phyloP scores from a whole-genome alignment of 2,329 filamentous ascomycete species.

The Cladosporium sp. region DNA sequence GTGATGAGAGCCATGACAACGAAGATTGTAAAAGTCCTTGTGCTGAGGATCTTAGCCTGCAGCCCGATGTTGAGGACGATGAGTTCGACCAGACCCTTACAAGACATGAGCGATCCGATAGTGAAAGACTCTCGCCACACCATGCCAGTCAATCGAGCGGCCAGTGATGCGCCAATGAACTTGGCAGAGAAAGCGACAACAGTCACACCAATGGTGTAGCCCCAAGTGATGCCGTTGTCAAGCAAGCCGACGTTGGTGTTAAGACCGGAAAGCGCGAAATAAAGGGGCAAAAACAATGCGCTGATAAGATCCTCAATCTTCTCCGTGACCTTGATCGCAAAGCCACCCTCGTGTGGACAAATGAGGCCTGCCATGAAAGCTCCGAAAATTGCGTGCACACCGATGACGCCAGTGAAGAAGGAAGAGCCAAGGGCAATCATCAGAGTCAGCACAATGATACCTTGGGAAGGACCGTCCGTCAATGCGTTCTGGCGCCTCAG shows the following conservation, averaged over 20 bases:
- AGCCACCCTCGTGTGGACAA: slow-evolving; percentile 84
- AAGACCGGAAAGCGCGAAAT: slow-evolving; percentile 89
- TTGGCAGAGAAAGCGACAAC: slow-evolving; percentile 81
- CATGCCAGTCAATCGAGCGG: slow-evolving; percentile 72
- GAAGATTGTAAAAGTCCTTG: slow-evolving; percentile 85
- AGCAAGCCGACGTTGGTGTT: slow-evolving; percentile 85
- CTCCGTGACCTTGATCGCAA: slow-evolving; percentile 86
- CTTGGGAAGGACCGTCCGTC: slow-evolving; percentile 84
- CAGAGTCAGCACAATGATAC: slow-evolving; percentile 78
- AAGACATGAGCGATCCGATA: slow-evolving; percentile 91
- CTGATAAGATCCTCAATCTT: slow-evolving; percentile 92
- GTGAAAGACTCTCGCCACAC: slow-evolving; percentile 88
- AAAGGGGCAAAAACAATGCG: slow-evolving; percentile 81
- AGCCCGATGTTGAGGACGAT: slow-evolving; percentile 90
- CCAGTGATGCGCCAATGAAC: slow-evolving; percentile 76
- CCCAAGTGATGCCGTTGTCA: slow-evolving; percentile 81
- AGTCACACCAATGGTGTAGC: slow-evolving; percentile 81
- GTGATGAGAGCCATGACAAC: slow-evolving; percentile 91
- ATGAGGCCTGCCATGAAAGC: slow-evolving; percentile 88
- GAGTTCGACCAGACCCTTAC: slow-evolving; percentile 90
- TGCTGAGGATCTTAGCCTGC: slow-evolving; percentile 77
- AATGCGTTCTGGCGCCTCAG: slow-evolving; percentile 73
- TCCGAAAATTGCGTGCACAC: slow-evolving; percentile 91
- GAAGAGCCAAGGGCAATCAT: slow-evolving; percentile 75
- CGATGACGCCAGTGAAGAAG: slow-evolving; percentile 88